Evolutionary conservation across 805 yeast genomes (phyloP), one percentile per base, ranked within the genome.

Genomic region (Saturnispora serradocipensis): DNA sequence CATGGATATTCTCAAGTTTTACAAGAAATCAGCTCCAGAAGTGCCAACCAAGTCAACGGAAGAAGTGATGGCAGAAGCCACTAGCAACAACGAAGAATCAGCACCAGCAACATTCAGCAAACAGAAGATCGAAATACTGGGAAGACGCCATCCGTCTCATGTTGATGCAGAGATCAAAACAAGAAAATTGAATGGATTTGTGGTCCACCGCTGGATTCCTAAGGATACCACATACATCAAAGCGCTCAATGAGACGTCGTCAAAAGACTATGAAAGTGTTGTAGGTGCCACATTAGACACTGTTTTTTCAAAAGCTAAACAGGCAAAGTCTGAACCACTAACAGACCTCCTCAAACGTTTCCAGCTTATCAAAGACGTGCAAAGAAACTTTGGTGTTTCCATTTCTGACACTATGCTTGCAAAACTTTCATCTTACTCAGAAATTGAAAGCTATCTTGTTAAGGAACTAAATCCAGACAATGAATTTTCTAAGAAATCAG

Each of bases 381-480:
- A 77, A 57, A 64, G 62, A 53, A 62, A 63, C 27, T 73, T 81
- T 50, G 79, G 82, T 2, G 62, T 80, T 35, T 72, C 74, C 30
- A 69, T 84, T 28, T 77, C 78, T 25, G 89, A 83, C 62, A 67
- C 68, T 45, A 64, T 69, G 35, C 61, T 82, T 28, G 60, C 80
- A 7, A 64, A 66, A 49, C 58, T 77, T 5, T 72, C 69, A 54
- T 65, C 69, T 13, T 67, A 76, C 22, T 63, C 55, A 2, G 67
- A 65, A 38, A 68, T 83, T 38, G 65, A 67, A 51, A 51, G 58
- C 0, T 73, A 72, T 49, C 66, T 79, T 46, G 34, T 57, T 0
- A 49, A 58, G 9, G 55, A 67, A 51, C 62, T 74, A n/a, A 69
- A 75, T 25, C 72, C 74, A 22, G 58, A 61, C 18, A 25, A 32